A percentile compares a stretch with the other conserved stretches of the same genome.
Evolutionary conservation across 805 yeast species (phyloP).

Genomic region (Kockiozyma suomiensis): DNA sequence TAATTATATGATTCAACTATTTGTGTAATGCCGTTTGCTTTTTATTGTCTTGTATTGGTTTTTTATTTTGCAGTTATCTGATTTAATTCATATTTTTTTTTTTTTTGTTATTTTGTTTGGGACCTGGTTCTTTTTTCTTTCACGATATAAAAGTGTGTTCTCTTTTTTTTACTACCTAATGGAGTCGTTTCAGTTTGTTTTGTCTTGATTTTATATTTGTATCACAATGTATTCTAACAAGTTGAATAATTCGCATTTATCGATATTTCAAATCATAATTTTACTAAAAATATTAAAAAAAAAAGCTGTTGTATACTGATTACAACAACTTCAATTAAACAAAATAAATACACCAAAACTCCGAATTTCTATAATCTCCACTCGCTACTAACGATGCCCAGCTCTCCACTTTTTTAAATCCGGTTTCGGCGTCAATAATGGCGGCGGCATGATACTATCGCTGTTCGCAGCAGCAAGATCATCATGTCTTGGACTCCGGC

Average conservation of each 20-base stretch:
- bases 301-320: no score
- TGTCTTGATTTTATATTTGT: neutral
- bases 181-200: neutral
- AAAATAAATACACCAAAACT: no score
- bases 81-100: neutral
- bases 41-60: neutral
- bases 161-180: neutral
- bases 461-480: neutral
- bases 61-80: no score
- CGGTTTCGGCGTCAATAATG: conserved; percentile 7
- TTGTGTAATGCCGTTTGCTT: neutral
- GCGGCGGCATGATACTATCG: neutral
- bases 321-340: no score
- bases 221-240: neutral
- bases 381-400: neutral
- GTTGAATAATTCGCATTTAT: neutral
- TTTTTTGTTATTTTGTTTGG: neutral
- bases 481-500: neutral
- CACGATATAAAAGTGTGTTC: neutral
- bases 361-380: neutral
- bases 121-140: neutral
- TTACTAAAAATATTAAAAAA: no score
- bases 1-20: conserved; percentile 4
- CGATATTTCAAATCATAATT: no score
- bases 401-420: conserved; percentile 4